phyloP scores from a whole-genome alignment of 2,329 filamentous ascomycete species.

The Ophiostoma sp. region DNA sequence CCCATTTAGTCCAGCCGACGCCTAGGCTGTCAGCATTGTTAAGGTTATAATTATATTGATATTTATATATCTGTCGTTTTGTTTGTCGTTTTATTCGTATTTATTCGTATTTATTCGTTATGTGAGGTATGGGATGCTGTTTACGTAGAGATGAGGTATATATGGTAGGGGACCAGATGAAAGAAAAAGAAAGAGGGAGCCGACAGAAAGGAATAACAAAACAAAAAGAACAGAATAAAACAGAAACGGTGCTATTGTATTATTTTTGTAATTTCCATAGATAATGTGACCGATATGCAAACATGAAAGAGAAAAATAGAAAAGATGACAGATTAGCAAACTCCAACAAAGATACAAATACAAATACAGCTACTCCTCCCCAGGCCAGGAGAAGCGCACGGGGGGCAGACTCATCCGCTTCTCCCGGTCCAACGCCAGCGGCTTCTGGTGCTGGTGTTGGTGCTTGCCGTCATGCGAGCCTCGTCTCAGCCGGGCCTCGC shows the following conservation, averaged over 20 bases:
- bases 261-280: conserved; percentile 9
- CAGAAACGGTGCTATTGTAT: neutral
- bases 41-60: neutral
- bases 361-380: neutral
- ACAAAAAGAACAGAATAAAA: neutral
- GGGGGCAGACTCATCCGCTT: conserved; percentile 36
- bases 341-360: neutral
- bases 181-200: neutral
- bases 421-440: conserved; percentile 1
- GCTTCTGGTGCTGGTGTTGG: neutral
- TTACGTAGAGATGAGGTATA: neutral
- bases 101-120: neutral
- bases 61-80: neutral
- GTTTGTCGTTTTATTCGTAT: neutral
- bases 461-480: conserved; percentile 11
- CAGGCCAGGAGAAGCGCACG: conserved; percentile 32
- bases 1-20: neutral
- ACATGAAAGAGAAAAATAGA: neutral
- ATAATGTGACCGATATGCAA: neutral
- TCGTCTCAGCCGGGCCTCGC: conserved; percentile 3
- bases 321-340: neutral
- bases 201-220: neutral
- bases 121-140: neutral
- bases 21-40: neutral
- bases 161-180: neutral